Base-by-base conservation (phyloP, 108 stramenopile genomes). In the Cyclotella atomus region DNA sequence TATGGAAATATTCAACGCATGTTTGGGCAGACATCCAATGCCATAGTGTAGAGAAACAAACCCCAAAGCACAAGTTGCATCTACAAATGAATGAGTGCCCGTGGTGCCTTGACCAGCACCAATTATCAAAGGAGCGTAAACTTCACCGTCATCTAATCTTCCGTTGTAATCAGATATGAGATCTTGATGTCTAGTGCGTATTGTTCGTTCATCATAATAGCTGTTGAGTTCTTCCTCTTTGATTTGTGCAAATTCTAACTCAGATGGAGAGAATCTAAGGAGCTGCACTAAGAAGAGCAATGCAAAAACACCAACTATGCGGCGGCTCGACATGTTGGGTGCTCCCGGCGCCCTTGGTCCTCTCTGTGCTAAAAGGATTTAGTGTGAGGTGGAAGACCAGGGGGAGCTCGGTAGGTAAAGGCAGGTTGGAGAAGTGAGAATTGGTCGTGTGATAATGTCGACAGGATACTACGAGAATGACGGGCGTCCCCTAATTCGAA, bases 31-130 rank as follows among this genome's bases (percentile, higher is more conserved):
- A 43, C 74, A 75, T 1, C 74, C 74, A 28, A 75, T 20, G 27
- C 60, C 57, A 44, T 68, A 75, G 60, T 75, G 74, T 2, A 75
- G 35, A 21, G 66, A 59, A 4, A 67, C 65, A 49, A 67, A 75
- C 3, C 74, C 74, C 65, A 75, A 27, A 21, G 21, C 33, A 47
- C 74, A 75, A 17, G 74, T 75, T 9, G 57, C 66, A 41, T 75
- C 74, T 23, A 65, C 35, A 24, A 75, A 68, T 12, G 60, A 21
- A 67, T 75, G 74, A 27, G 74, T 75, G 1, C 74, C 74, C 17
- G 74, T 75, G 27, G 74, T 75, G 7, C 74, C 74, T 68, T 75
- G 74, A 16, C 74, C 74, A 59, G 74, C 74, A 38, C 57, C 57
- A 3, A 75, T 75, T 21, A 75, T 75, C 21, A 75, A 66, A 19